Percentiles rank a stretch among this genome's conserved stretches.
These are phyloP conservation scores for Citrus cavaleriei DNA, from an alignment of 345 rosid species.

Conservation along the genomic window DNA sequence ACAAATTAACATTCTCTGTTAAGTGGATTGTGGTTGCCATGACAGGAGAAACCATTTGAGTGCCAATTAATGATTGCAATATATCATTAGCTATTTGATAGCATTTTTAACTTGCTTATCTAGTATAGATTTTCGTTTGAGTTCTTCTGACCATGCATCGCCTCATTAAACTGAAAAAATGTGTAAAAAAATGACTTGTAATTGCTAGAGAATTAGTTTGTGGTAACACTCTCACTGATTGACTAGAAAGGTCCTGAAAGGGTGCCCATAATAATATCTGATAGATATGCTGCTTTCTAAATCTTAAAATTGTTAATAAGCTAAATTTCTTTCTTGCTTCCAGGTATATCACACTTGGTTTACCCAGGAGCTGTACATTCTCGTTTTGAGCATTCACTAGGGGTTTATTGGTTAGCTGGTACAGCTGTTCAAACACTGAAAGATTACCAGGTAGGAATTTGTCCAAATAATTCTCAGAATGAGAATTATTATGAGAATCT, in stretches of 20 bases:
- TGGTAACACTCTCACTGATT: background rate
- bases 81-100: background rate
- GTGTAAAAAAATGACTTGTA: background rate
- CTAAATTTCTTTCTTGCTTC: background rate
- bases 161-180: background rate
- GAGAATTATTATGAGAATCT: background rate
- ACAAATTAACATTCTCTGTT: background rate
- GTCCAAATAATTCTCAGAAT: background rate
- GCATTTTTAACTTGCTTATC: background rate
- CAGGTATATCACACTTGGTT: slow-evolving; percentile 54
- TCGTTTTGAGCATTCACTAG: slow-evolving; percentile 71
- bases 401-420: slow-evolving; percentile 68
- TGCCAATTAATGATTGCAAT: background rate
- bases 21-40: background rate
- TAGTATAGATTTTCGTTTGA: background rate
- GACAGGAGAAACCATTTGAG: background rate
- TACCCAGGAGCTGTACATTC: slow-evolving; percentile 77
- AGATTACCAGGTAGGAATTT: slow-evolving; percentile 42
- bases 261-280: background rate
- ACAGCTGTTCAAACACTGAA: slow-evolving; percentile 38
- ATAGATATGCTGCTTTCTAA: background rate
- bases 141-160: background rate
- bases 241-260: background rate
- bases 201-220: no score
- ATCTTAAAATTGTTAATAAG: background rate